phyloP scores from a whole-genome alignment of 1,139 yeast species.

The Suhomyces maxii region DNA sequence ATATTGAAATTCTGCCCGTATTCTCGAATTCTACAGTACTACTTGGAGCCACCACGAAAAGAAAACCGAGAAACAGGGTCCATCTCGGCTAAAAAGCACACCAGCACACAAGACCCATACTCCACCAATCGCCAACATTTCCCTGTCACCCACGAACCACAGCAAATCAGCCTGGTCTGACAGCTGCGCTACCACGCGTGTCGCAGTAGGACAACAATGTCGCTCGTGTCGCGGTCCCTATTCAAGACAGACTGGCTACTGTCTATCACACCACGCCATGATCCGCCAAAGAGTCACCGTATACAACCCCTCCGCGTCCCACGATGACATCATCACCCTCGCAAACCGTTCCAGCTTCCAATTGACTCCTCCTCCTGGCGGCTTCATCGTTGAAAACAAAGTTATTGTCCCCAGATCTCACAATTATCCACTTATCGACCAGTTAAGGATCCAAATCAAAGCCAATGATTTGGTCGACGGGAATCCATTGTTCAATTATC shows the following conservation, averaged over 20 bases:
- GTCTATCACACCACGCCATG: conserved; percentile 6
- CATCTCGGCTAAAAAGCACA: no score
- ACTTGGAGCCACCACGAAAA: no score
- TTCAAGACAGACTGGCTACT: neutral
- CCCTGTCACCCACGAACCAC: no score
- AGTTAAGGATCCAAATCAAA: conserved; percentile 26
- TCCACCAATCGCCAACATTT: no score
- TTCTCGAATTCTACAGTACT: no score
- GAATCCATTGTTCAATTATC: conserved; percentile 26
- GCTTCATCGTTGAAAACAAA: conserved; percentile 25
- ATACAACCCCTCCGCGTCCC: conserved; percentile 26
- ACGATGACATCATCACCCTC: conserved; percentile 26
- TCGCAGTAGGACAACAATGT: neutral
- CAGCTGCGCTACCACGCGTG: no score
- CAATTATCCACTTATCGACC: conserved; percentile 11
- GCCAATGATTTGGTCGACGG: conserved; percentile 10
- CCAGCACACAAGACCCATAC: no score
- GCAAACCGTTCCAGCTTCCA: conserved; percentile 3
- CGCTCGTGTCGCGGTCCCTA: neutral
- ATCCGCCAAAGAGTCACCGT: conserved; percentile 37
- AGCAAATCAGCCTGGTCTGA: no score
- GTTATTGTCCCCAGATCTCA: conserved; percentile 7
- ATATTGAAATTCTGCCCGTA: no score
- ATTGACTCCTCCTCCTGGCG: conserved; percentile 11
- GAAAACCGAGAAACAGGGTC: no score